Conservation (phyloP, 768 basidiomycete genomes). For the Wakefieldia striispora region DNA sequence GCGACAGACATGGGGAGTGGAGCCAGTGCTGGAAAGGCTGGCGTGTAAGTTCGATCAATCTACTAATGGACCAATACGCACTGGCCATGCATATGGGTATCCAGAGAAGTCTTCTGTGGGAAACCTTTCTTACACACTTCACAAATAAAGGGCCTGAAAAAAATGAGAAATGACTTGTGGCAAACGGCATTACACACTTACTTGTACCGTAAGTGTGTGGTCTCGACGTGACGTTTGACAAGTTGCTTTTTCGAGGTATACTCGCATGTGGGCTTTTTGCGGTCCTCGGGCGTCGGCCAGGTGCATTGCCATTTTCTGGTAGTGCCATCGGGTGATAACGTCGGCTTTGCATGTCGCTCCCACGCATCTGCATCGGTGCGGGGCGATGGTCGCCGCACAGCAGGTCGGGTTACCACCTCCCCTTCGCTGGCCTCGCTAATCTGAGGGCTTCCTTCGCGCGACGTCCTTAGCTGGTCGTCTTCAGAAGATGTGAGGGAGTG, state of each 20-base stretch:
- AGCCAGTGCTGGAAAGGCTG: conserved; percentile 47
- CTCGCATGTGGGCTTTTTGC: conserved; percentile 34
- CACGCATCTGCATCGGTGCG: conserved; percentile 30
- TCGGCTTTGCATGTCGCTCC: conserved; percentile 35
- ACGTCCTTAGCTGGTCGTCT: conserved; percentile 28
- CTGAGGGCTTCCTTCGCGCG: conserved; percentile 30
- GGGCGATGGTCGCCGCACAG: conserved; percentile 24
- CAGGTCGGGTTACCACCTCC: conserved; percentile 13
- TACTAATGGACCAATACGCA: conserved; percentile 29
- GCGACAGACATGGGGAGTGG: conserved; percentile 52
- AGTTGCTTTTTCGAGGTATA: conserved; percentile 59
- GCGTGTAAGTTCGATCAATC: conserved; percentile 10
- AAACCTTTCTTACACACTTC: conserved; percentile 52
- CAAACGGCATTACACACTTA: conserved; percentile 30
- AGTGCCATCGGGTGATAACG: conserved; percentile 31
- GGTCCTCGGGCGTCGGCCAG: conserved; percentile 37
- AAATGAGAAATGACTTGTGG: conserved; percentile 13
- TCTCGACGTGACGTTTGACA: conserved; percentile 66
- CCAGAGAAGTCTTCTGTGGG: conserved; percentile 56
- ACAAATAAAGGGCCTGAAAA: conserved; percentile 52
- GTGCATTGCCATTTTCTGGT: conserved; percentile 41
- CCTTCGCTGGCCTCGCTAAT: conserved; percentile 33
- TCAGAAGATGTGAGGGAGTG: conserved; percentile 26
- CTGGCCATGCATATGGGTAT: conserved; percentile 57
- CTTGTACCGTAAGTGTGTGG: conserved; percentile 61